Evolutionary conservation across 495 filamentous ascomycete species (phyloP), one percentile per base, ranked within the genome.

Genomic region (Penicillium fimorum): DNA sequence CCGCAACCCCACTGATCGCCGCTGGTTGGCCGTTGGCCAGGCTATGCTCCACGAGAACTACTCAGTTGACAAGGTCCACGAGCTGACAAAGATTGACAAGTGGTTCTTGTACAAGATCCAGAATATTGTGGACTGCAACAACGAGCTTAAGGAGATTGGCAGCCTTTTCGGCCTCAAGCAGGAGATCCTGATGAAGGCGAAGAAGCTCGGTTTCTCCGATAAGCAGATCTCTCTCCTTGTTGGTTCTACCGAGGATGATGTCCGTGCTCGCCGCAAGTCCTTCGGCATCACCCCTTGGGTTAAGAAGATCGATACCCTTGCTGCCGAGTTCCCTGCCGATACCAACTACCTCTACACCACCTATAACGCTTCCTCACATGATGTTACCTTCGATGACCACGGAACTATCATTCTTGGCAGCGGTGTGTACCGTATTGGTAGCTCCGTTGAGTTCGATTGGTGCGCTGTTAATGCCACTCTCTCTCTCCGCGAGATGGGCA

Each of bases 61-160:
- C 78, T 85, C 91, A 13, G 89, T 96, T 29, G 93, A 97, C 53
- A 83, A 82, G 60, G 77, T 97, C 20, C 91, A 97, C 64, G 91
- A 97, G 48, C 76, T 98, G 63, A 92, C 89, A 72, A 96, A 96
- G 80, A 98, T 98, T 67, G 93, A 97, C 72, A 96, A 94, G 72
- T 97, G 94, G 94, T 98, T 98, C 80, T 77, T 98, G 67, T 84
- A 96, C 83, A 98, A 98, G 82, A 85, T 98, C 47, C 84, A 96
- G 75, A 96, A 97, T 71, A 89, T 98, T 63, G 94, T 95, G 24
- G 84, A 97, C 69, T 91, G 88, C 71, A 87, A 89, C 51, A 85
- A 82, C 61, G 89, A 96, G 69, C 84, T 98, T 48, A 85, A 95
- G 75, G 86, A 90, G 41, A 82, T 96, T 56, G 93, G 94, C 47